phyloP scores from a whole-genome alignment of 2,329 filamentous ascomycete genomes.

The Penicillium sp. region DNA sequence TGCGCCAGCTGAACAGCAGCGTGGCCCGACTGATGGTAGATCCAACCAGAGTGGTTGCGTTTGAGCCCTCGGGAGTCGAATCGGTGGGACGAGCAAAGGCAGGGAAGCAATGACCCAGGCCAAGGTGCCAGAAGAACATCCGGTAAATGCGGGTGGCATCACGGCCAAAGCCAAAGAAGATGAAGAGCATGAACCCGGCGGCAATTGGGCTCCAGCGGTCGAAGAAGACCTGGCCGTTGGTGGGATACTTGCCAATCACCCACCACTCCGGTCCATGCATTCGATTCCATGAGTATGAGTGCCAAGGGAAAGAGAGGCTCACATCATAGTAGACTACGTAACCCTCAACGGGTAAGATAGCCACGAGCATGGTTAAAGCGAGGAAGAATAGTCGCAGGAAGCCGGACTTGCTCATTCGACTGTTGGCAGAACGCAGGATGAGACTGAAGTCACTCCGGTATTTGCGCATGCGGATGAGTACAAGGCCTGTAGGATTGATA shows the following conservation, averaged over 20 bases:
- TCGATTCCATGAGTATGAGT: slow-evolving; percentile 54
- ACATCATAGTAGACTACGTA: slow-evolving; percentile 54
- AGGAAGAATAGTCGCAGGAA: slow-evolving; percentile 58
- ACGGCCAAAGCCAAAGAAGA: slow-evolving; percentile 65
- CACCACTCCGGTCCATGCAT: slow-evolving; percentile 57
- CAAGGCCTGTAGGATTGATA: slow-evolving; percentile 49
- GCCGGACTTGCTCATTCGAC: slow-evolving; percentile 58
- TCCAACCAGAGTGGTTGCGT: slow-evolving; percentile 20
- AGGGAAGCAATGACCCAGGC: slow-evolving; percentile 40
- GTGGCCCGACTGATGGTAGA: slow-evolving; percentile 32
- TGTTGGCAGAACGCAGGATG: slow-evolving; percentile 54
- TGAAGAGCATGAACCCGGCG: slow-evolving; percentile 58
- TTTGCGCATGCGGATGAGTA: slow-evolving; percentile 61
- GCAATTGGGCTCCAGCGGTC: slow-evolving; percentile 61
- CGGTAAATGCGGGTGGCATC: slow-evolving; percentile 62
- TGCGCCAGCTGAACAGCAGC: slow-evolving; percentile 27
- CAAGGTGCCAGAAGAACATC: slow-evolving; percentile 44
- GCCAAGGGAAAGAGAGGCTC: slow-evolving; percentile 33
- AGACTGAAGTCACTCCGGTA: slow-evolving; percentile 61
- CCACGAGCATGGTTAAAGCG: slow-evolving; percentile 57
- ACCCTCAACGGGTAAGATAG: slow-evolving; percentile 56
- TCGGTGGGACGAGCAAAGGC: slow-evolving; percentile 22
- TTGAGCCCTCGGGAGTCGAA: slow-evolving; percentile 11
- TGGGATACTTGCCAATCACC: slow-evolving; percentile 50
- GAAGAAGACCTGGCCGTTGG: slow-evolving; percentile 48